Conservation (phyloP, 768 basidiomycete genomes). For the Leccinum incarnatum region DNA sequence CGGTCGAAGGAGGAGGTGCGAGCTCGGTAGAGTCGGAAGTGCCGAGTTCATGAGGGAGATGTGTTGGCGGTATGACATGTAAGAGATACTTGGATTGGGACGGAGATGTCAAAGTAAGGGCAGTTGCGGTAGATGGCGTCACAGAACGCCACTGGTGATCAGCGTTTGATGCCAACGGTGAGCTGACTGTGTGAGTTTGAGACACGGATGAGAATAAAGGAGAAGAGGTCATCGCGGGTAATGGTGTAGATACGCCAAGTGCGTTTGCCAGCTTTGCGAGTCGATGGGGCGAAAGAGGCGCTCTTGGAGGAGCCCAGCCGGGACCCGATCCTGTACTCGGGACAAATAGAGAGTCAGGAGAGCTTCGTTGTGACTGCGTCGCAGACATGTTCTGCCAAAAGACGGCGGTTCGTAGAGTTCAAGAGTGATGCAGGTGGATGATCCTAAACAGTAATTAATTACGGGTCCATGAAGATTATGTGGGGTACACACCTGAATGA, state of each 20-base stretch:
- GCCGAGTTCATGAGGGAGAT: constrained; percentile 65
- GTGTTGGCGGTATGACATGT: constrained; percentile 77
- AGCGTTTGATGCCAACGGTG: constrained; percentile 17
- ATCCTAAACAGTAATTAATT: constrained; percentile 2
- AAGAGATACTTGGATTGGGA: constrained; percentile 68
- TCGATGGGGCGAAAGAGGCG: constrained; percentile 71
- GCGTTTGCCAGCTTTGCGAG: constrained; percentile 85
- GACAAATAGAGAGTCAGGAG: constrained; percentile 9
- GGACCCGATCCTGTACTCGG: constrained; percentile 8
- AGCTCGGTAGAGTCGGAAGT: constrained; percentile 41
- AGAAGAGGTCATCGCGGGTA: constrained; percentile 47
- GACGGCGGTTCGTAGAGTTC: constrained; percentile 4
- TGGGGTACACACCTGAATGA: too few species aligned
- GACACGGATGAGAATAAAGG: constrained; percentile 12
- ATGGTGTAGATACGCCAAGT: constrained; percentile 73
- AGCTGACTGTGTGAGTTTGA: constrained; percentile 11
- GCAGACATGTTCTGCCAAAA: constrained; percentile 1
- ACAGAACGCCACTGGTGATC: constrained; percentile 47
- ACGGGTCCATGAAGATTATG: not conserved
- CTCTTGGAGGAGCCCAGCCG: constrained; percentile 61
- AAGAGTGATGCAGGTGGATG: constrained; percentile 1
- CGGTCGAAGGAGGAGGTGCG: constrained; percentile 49
- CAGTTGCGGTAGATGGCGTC: constrained; percentile 44
- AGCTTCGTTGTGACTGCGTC: constrained; percentile 18
- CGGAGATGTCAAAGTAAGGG: constrained; percentile 37